phyloP scores from a whole-genome alignment of 129 eudicot genomes.

The Flaveria sonorensis region DNA sequence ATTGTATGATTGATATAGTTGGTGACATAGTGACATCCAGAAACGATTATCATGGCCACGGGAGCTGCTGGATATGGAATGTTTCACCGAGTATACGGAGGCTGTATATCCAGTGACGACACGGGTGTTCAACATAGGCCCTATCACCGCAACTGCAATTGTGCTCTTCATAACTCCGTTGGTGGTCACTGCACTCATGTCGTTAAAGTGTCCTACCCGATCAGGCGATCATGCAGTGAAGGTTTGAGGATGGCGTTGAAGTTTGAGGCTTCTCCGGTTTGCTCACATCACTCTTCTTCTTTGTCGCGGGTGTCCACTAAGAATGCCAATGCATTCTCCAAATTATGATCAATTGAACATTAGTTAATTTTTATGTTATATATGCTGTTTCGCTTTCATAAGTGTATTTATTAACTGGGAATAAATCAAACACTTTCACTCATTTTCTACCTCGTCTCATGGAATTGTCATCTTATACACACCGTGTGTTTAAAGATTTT shows the following conservation, averaged over 20 bases:
- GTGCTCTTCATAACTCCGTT: constrained; percentile 53
- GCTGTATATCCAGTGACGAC: constrained; percentile 48
- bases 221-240: constrained; percentile 58
- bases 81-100: constrained; percentile 34
- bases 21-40: background rate
- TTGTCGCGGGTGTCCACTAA: background rate
- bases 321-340: background rate
- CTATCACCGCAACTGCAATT: constrained; percentile 60
- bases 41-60: constrained; percentile 35
- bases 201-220: constrained; percentile 42
- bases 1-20: background rate
- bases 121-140: constrained; percentile 45
- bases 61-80: constrained; percentile 44
- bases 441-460: too few relatives aligned
- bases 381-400: background rate
- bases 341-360: background rate
- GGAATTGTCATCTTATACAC: too few relatives aligned
- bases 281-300: constrained; percentile 21
- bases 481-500: too few relatives aligned
- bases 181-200: constrained; percentile 22
- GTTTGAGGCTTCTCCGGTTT: constrained; percentile 7
- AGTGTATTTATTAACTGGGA: background rate
- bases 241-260: constrained; percentile 34
- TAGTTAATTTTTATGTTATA: background rate
- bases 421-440: too few relatives aligned